Evolutionary conservation across 2,329 filamentous ascomycete genomes (phyloP).

Genomic region (Celoporthe dispersa): DNA sequence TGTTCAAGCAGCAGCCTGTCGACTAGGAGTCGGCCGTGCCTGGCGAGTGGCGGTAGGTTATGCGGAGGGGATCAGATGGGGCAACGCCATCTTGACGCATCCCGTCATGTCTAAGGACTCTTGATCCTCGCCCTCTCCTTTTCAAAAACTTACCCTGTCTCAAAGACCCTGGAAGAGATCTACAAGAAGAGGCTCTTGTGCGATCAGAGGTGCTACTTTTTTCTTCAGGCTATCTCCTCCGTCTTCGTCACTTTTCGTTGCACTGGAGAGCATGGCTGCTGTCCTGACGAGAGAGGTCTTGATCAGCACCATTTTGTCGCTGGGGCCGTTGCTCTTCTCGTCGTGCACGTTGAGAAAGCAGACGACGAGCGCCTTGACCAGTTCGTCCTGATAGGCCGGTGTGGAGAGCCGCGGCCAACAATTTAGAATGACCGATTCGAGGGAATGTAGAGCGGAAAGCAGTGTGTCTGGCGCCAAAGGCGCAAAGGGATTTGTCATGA

Average conservation of each 20-base stretch:
- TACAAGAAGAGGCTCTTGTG: conserved; percentile 42
- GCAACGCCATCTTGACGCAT: too few species aligned
- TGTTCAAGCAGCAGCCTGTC: conserved; percentile 87
- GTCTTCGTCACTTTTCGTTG: conserved; percentile 36
- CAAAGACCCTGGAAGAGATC: conserved; percentile 38
- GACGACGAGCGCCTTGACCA: conserved; percentile 64
- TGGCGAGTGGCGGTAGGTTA: conserved; percentile 16
- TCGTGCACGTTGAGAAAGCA: conserved; percentile 66
- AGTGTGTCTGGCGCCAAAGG: conserved; percentile 59
- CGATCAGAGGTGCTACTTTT: conserved; percentile 41
- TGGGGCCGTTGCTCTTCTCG: conserved; percentile 33
- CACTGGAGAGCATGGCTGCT: conserved; percentile 42
- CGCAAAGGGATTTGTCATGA: conserved; percentile 72
- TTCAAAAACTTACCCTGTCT: too few species aligned
- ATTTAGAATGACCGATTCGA: conserved; percentile 63
- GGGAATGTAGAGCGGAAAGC: conserved; percentile 52
- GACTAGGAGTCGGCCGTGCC: conserved; percentile 46
- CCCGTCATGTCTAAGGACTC: not conserved
- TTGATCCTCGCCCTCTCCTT: not conserved
- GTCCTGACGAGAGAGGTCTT: conserved; percentile 40
- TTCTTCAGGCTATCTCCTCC: conserved; percentile 33
- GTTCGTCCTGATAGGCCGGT: conserved; percentile 61
- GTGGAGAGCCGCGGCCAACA: conserved; percentile 70
- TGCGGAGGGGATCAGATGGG: too few species aligned
- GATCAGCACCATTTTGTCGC: conserved; percentile 36